Base-by-base conservation (phyloP, 495 filamentous ascomycete species). In the Hypoxylon rickii region DNA sequence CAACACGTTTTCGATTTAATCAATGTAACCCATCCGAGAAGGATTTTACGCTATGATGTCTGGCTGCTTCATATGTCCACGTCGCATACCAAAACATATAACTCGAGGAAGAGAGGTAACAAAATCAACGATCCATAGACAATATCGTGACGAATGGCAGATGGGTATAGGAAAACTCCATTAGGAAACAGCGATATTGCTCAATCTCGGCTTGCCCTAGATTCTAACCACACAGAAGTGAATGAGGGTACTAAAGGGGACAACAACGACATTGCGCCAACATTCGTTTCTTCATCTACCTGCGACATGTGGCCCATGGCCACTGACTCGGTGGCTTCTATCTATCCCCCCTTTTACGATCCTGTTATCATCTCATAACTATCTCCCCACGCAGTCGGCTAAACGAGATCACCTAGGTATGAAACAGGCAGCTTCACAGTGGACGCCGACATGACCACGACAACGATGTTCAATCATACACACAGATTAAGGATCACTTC, bases 181-280 rank as follows among this genome's bases (percentile, higher is more conserved):
- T 60, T 41, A 40, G 37, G 51, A 29, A 20, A n/a, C n/a, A n/a
- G 16, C 24, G 46, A 41, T 20, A 47, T 51, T 46, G 38, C 22
- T 12, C 46, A 41, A 51, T 61, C 51, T 51, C 51, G 41, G 51
- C 45, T n/a, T 34, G 12, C 24, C 45, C 51, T 45, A 41, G 51
- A 19, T 26, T 26, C 44, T 26, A 40, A 26, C 18, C 16, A 20
- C 17, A 19, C 12, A 5, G 38, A 50, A 36, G 20, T 11, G 7
- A 16, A 26, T 40, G n/a, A 20, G 44, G 26, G 40, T 43, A 24
- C 17, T 5, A 33, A 44, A 29, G 24, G 4, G 22, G 19, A 41
- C 44, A 12, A 29, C 17, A 39, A 24, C 16, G 19, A 37, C 36
- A 40, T 17, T 20, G 44, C 34, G 16, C 15, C 22, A 32, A 24